phyloP scores from a whole-genome alignment of 176 grass and related monocot species.

The Oryza nivara region DNA sequence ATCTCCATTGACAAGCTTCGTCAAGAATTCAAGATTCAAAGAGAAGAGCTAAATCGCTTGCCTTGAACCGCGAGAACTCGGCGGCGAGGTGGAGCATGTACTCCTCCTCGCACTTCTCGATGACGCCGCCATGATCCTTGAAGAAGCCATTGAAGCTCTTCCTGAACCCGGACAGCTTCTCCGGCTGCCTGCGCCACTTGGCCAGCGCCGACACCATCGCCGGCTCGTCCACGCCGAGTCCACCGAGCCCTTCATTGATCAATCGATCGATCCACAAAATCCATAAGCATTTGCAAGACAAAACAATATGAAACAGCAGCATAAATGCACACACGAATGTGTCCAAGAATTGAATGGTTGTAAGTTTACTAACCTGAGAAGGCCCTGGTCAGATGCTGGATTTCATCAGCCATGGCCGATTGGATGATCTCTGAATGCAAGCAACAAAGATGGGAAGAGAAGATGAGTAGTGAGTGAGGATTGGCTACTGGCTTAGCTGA shows the following conservation, averaged over 20 bases:
- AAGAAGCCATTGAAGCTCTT: slow-evolving; percentile 65
- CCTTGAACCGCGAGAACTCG: slow-evolving; percentile 90
- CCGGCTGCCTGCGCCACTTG: slow-evolving; percentile 77
- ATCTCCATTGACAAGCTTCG: not conserved
- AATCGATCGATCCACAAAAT: not conserved
- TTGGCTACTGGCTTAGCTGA: not conserved
- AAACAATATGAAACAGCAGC: no score
- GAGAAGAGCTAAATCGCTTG: not conserved
- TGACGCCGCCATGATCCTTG: slow-evolving; percentile 51
- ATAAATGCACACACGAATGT: no score
- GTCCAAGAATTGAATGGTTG: not conserved
- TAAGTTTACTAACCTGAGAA: slow-evolving; percentile 71
- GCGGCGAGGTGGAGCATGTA: slow-evolving; percentile 57
- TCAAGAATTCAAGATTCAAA: not conserved
- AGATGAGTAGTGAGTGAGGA: not conserved
- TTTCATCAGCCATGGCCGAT: slow-evolving; percentile 56
- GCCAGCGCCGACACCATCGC: slow-evolving; percentile 64
- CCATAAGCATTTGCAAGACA: not conserved
- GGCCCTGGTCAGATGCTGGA: slow-evolving; percentile 75
- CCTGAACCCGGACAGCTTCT: slow-evolving; percentile 68
- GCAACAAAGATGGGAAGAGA: not conserved
- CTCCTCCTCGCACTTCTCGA: slow-evolving; percentile 74
- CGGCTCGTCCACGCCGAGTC: slow-evolving; percentile 70
- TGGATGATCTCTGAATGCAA: not conserved
- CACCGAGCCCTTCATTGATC: slow-evolving; percentile 64